Evolutionary conservation across 1,139 yeast genomes (phyloP), one percentile per base, ranked within the genome.

Genomic region (Nakaseomyces kungkrabaensis): DNA sequence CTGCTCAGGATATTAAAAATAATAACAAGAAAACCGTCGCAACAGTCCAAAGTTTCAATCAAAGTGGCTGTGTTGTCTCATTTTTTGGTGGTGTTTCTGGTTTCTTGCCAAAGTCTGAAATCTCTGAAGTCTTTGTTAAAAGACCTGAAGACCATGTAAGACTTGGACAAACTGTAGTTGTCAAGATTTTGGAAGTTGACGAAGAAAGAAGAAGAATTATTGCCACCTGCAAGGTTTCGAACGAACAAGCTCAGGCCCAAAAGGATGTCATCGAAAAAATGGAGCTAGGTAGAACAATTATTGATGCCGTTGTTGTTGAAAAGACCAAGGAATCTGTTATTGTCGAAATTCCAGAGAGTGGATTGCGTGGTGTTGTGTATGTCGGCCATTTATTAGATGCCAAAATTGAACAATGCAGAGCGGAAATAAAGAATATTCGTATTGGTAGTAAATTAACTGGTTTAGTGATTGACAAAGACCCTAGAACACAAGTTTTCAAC

Each of bases 111-210:
- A 80, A 82, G 56, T 74, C 82, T 51, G 97, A 92, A 70, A 86
- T 92, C 59, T 85, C 95, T 49, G 97, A 92, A 68, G 83, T 96
- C 1, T 86, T 78, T 64, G 92, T 89, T 46, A 75, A 74, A 51
- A 79, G 80, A 50, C 89, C 96, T 22, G 79, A 78, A 58, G 95
- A 89, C 55, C 85, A 83, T 66, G 76, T 90, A 60, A 81, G 80
- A 56, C 63, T 86, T 26, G 96, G 96, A 3, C 98, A 92, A 69
- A 84, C 96, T 4, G 83, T 92, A 43, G 72, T 75, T 34, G 94
- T 86, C 5, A 79, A 83, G 58, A 72, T 92, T 31, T 61, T 82
- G 45, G 71, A 73, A 40, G 78, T 83, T 44, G 81, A 85, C 56
- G 67, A 74, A 27, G 79, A 75, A 13, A 71, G 72, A 34, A 72